phyloP scores from a whole-genome alignment of 176 grass and related monocot species.

The Triticum aestivum region IWGSC_CS_RefSeq_v2.1 NC_057796.1:311929445-311929944 shows the following conservation, averaged over 20 bases:
- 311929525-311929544: slow-evolving; percentile 74
- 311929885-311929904: too few relatives aligned
- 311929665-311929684: slow-evolving; percentile 99
- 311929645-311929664: slow-evolving; percentile 85
- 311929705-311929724: slow-evolving; percentile 18
- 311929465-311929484: slow-evolving; percentile 68
- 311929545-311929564: not conserved
- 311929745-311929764: not conserved
- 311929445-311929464: not conserved
- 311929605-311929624: not conserved
- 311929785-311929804: not conserved
- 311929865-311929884: too few relatives aligned
- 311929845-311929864: not conserved
- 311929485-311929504: slow-evolving; percentile 96
- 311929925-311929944: not conserved
- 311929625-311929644: slow-evolving; percentile 74
- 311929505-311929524: slow-evolving; percentile 99
- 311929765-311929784: not conserved
- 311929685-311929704: slow-evolving; percentile 88
- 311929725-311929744: slow-evolving; percentile 19
- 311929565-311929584: not conserved
- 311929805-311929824: not conserved
- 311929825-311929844: not conserved
- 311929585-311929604: slow-evolving; percentile 16
- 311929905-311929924: not conserved